Percentiles rank a stretch among this genome's conserved stretches.
phyloP scores from a whole-genome alignment of 2,329 filamentous ascomycete genomes.

The Diaporthe citriasiana region DNA sequence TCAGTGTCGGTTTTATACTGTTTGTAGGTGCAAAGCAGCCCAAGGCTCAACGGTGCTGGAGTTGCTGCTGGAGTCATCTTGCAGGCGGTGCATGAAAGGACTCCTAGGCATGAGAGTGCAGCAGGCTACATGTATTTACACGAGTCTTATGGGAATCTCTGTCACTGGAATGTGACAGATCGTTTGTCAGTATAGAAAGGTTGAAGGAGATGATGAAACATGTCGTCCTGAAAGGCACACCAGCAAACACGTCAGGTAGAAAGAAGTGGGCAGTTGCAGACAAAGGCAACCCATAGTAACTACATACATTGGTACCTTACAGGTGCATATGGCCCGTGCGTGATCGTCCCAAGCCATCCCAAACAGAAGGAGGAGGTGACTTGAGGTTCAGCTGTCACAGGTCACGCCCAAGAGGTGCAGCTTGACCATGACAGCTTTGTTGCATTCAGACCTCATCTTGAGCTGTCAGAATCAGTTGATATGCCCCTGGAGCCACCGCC shows the following conservation, averaged over 20 bases:
- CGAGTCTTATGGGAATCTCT: neutral
- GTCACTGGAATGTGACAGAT: neutral
- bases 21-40: slow-evolving; percentile 20
- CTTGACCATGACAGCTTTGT: neutral
- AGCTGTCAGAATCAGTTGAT: neutral
- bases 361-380: neutral
- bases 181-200: neutral
- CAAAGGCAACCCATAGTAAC: neutral
- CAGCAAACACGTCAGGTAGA: slow-evolving; percentile 8
- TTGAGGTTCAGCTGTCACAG: neutral
- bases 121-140: neutral
- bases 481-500: no score
- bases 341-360: neutral
- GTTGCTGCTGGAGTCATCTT: slow-evolving; percentile 6
- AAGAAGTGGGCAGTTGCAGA: neutral
- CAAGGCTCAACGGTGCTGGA: neutral
- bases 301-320: neutral
- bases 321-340: neutral
- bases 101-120: no score
- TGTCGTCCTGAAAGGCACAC: neutral
- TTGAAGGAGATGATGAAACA: neutral
- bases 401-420: no score
- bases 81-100: neutral
- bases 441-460: neutral
- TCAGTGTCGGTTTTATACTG: slow-evolving; percentile 34